Evolutionary conservation across 108 stramenopile species (phyloP).

Genomic region (Mayamaea pseudoterrestris): DNA sequence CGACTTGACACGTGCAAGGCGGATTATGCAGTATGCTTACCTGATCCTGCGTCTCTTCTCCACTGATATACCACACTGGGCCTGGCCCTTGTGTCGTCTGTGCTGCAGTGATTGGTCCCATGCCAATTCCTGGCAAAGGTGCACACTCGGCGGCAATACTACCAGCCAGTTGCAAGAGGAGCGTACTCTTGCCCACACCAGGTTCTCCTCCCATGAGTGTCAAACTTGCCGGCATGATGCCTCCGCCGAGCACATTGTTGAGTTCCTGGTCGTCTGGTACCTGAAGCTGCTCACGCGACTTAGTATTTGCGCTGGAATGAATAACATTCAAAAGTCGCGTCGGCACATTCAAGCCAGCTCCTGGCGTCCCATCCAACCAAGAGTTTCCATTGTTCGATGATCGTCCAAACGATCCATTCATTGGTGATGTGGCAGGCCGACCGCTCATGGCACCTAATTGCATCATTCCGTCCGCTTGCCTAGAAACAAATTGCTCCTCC

Average conservation of each 20-base stretch:
- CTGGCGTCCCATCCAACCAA: conserved; percentile 51
- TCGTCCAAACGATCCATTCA: conserved; percentile 3
- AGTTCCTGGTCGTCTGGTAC: conserved; percentile 75
- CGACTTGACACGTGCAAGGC: too few species aligned
- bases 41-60: conserved; percentile 88
- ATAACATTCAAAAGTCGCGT: conserved; percentile 55
- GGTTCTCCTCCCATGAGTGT: conserved; percentile 86
- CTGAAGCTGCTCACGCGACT: conserved; percentile 13
- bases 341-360: conserved; percentile 17
- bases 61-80: conserved; percentile 87
- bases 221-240: conserved; percentile 81
- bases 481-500: conserved; percentile 43
- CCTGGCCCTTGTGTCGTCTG: conserved; percentile 17
- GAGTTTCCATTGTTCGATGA: too few species aligned
- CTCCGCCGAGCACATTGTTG: conserved; percentile 87
- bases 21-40: too few species aligned
- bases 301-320: conserved; percentile 3
- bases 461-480: conserved; percentile 5
- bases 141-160: conserved; percentile 35
- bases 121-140: conserved; percentile 46
- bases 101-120: conserved; percentile 25
- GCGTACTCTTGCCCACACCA: conserved; percentile 74
- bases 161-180: conserved; percentile 61
- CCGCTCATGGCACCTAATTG: neutral
- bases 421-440: neutral